Evolutionary conservation across 2,329 filamentous ascomycete species (phyloP).

Genomic region (Thielaviopsis musarum): DNA sequence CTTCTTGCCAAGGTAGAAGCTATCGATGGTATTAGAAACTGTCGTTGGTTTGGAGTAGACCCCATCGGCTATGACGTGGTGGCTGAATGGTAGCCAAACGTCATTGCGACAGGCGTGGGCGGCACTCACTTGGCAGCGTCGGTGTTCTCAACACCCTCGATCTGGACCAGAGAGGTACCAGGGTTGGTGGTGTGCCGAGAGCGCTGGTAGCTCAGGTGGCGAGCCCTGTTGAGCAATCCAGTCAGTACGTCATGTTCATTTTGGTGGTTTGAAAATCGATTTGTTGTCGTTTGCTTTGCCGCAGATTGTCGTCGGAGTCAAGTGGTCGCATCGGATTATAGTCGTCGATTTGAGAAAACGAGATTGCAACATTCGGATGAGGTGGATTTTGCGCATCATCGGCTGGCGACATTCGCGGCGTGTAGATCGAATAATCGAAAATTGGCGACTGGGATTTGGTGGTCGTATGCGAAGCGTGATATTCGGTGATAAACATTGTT

Average conservation of each 20-base stretch:
- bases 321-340: neutral
- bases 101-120: neutral
- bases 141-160: constrained; percentile 90
- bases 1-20: constrained; percentile 98
- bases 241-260: constrained; percentile 12
- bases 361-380: neutral
- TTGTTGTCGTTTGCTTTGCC: constrained; percentile 9
- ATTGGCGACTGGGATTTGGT: neutral
- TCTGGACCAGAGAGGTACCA: constrained; percentile 89
- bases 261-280: constrained; percentile 9
- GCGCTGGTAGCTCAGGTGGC: constrained; percentile 96
- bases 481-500: neutral
- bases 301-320: neutral
- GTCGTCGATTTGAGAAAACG: neutral
- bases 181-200: constrained; percentile 83
- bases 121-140: constrained; percentile 64
- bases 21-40: constrained; percentile 20
- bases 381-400: neutral
- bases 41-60: neutral
- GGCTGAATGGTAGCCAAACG: neutral
- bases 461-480: neutral
- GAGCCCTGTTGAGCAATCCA: constrained; percentile 46
- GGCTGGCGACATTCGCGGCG: neutral
- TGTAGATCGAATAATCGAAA: neutral
- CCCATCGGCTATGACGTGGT: neutral